Conservation (phyloP, 1,284 basidiomycete species). For the Kwoniella shivajii region DNA sequence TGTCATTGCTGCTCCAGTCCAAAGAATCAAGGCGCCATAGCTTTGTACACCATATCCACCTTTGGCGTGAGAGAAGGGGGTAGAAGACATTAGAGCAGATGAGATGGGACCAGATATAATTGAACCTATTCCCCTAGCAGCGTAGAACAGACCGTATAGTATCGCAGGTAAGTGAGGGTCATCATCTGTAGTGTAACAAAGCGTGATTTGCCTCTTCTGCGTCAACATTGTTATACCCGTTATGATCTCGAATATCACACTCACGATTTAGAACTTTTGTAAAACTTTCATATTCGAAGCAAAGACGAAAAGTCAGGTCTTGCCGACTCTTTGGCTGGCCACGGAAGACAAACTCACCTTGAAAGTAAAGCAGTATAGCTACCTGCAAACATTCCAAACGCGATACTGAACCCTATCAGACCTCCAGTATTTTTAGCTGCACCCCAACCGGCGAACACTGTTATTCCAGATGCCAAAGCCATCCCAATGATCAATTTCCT, state of each 20-base stretch:
- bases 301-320: too few species aligned
- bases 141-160: constrained; percentile 30
- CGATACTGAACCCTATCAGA: constrained; percentile 26
- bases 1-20: constrained; percentile 30
- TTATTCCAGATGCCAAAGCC: constrained; percentile 20
- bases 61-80: constrained; percentile 15
- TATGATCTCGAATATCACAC: neutral
- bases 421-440: constrained; percentile 25
- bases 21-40: constrained; percentile 35
- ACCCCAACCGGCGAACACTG: constrained; percentile 34
- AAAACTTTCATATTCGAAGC: too few species aligned
- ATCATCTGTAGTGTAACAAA: constrained; percentile 16
- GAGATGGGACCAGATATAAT: constrained; percentile 40
- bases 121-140: constrained; percentile 31
- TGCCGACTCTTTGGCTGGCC: too few species aligned
- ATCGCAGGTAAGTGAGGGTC: constrained; percentile 29
- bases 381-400: constrained; percentile 34
- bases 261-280: constrained; percentile 1
- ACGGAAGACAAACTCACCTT: constrained; percentile 9
- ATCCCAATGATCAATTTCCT: constrained; percentile 28
- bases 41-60: constrained; percentile 34
- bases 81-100: constrained; percentile 25
- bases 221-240: too few species aligned
- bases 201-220: too few species aligned
- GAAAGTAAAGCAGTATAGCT: constrained; percentile 35